These are phyloP conservation scores for Carnegiea gigantea DNA, from an alignment of 179 eudicot species.

Conservation along the genomic window DNA sequence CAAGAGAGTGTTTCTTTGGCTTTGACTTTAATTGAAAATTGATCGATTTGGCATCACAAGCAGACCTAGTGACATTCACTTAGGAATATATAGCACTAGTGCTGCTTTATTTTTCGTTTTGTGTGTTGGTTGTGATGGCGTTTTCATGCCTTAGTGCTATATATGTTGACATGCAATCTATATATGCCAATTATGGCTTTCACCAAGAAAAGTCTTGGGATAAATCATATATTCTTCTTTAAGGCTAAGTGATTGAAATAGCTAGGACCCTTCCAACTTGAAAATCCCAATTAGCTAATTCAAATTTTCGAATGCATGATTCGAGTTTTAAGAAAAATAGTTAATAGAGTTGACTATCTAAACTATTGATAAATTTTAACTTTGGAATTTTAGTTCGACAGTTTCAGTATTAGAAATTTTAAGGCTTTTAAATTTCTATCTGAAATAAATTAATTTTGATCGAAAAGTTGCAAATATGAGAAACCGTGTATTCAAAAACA, in stretches of 20 bases:
- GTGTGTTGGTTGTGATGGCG: constrained; percentile 8
- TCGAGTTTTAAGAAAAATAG: no score
- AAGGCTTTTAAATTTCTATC: no score
- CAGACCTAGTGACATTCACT: not conserved
- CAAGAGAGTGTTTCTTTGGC: not conserved
- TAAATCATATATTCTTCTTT: not conserved
- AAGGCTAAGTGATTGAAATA: not conserved
- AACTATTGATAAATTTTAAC: no score
- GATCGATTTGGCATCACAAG: not conserved
- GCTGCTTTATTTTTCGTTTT: not conserved
- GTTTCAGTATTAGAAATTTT: no score
- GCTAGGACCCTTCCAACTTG: no score
- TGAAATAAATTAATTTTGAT: no score
- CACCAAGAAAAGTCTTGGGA: constrained; percentile 1
- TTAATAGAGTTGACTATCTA: no score
- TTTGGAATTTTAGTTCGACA: no score
- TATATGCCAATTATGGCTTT: constrained; percentile 1
- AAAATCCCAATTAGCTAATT: no score
- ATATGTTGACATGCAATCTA: not conserved
- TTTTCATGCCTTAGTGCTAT: constrained; percentile 16
- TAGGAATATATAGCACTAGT: not conserved
- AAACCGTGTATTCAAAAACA: no score
- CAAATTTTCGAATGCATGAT: no score
- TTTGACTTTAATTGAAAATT: constrained; percentile 11
- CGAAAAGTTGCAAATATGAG: no score